A percentile compares a stretch with the other conserved stretches of the same genome.
These are phyloP conservation scores for Spirogloea muscicola DNA, from an alignment of 139 green algal species.

Conservation along the genomic window DNA sequence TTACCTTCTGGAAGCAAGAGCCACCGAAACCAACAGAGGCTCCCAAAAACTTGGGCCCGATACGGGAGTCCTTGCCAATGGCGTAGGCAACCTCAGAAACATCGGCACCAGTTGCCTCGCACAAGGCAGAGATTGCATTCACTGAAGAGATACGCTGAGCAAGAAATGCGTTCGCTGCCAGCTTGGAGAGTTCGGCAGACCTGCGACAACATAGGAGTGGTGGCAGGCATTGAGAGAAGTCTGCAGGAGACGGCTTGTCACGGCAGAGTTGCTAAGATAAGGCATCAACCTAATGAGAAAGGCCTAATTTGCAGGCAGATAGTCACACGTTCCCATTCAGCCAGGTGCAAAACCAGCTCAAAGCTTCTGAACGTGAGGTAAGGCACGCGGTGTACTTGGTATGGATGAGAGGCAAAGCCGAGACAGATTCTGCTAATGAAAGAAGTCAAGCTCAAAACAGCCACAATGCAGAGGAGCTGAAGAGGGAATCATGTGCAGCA, in stretches of 20 bases:
- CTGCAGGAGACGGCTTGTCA: not conserved
- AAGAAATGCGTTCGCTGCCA: slow-evolving; percentile 74
- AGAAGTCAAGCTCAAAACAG: not conserved
- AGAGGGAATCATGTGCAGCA: not conserved
- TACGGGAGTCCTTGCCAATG: slow-evolving; percentile 93
- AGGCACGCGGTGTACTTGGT: not conserved
- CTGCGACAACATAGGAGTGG: not conserved
- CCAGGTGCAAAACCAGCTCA: not conserved
- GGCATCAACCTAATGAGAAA: not conserved
- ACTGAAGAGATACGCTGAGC: slow-evolving; percentile 98
- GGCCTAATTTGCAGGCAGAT: not conserved
- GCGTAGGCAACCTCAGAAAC: slow-evolving; percentile 81
- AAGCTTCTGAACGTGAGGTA: not conserved
- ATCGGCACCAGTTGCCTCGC: slow-evolving; percentile 92
- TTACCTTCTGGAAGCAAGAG: slow-evolving; percentile 96
- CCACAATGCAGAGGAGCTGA: not conserved
- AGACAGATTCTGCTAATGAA: not conserved
- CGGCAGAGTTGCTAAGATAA: too few species aligned
- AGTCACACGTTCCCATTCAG: not conserved
- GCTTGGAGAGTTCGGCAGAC: slow-evolving; percentile 95
- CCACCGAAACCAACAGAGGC: slow-evolving; percentile 95
- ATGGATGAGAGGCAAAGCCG: not conserved
- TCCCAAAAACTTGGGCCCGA: slow-evolving; percentile 96
- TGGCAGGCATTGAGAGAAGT: not conserved
- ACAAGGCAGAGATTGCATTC: slow-evolving; percentile 97